Evolutionary conservation across 2,329 filamentous ascomycete genomes (phyloP).

Genomic region (Colletotrichum chrysophilum): DNA sequence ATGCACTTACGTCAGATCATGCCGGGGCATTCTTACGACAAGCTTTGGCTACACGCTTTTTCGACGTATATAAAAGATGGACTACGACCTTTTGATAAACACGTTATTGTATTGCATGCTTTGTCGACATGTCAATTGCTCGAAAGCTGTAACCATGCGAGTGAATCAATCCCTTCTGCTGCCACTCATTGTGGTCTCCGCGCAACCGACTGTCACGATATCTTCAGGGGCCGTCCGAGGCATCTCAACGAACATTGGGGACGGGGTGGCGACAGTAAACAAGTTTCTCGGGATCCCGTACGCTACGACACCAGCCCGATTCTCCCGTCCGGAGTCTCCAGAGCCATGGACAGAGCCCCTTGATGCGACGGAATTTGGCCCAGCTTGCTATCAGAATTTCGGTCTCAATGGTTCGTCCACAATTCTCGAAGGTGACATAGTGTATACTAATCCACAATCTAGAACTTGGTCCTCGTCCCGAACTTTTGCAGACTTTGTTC

Average conservation of each 20-base stretch:
- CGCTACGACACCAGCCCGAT: slow-evolving; percentile 51
- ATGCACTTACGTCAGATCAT: not conserved
- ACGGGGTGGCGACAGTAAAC: slow-evolving; percentile 26
- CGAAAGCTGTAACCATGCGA: not conserved
- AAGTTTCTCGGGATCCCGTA: slow-evolving; percentile 58
- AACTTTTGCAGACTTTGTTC: slow-evolving; percentile 26
- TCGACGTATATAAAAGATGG: not conserved
- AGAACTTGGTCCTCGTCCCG: slow-evolving; percentile 25
- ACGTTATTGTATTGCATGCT: too few relatives aligned
- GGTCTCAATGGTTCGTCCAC: not conserved
- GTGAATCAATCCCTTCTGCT: not conserved
- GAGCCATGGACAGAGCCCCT: not conserved
- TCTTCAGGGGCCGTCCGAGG: not conserved
- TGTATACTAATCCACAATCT: not conserved
- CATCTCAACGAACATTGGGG: not conserved
- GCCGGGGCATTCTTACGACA: not conserved
- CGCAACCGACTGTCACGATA: not conserved
- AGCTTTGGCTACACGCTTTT: not conserved
- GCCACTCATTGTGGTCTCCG: not conserved
- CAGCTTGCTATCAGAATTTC: slow-evolving; percentile 10
- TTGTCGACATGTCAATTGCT: not conserved
- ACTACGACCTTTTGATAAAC: too few relatives aligned
- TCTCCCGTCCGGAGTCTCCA: not conserved
- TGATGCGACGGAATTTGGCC: not conserved
- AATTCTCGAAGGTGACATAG: not conserved